Base-by-base conservation (phyloP, 192 early-diverging fungal genomes). In the Rhizophagus clarus region DNA sequence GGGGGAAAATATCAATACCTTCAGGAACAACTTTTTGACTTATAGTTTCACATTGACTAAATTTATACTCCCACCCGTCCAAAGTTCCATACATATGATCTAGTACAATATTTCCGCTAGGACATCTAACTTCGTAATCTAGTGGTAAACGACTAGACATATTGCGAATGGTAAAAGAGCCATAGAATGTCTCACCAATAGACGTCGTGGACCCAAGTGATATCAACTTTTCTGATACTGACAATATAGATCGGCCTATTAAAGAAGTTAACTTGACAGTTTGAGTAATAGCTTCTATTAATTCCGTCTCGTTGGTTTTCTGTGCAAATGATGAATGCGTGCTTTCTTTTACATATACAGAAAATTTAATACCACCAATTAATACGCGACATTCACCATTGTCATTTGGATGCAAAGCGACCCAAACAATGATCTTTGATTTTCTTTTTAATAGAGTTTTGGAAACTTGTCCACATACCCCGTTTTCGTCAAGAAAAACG, bases 361-460 rank as follows among this genome's bases (percentile, higher is more conserved):
- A 81, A 68, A 97, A 97, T 72, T 90, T 88, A 67, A 97, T 92
- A 6, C 95, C 95, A 68, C 95, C 95, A 32, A 97, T 89, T 45
- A 97, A 84, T 24, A 85, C 89, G 24, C 94, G 84, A 77, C 88
- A 91, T 63, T 91, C 90, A 17, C 86, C 78, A 62, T 72, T 82
- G 1, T n/a, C n/a, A n/a, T 88, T 91, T 1, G 95, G 95, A 76
- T 95, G 93, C 2, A 96, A 84, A 7, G 93, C 95, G 1, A 96
- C 90, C 87, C 92, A 96, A 2, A 96, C 88, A 4, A 88, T 91
- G 17, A 85, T 64, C 82, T 84, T 85, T 22, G 86, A 84, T 24
- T 80, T 80, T 26, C 83, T 85, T 68, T 83, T 84, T 31, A 95
- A 80, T 17, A 87, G 79, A 12, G 91, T 85, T 31, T 88, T 87